Evolutionary conservation across 73 alveolate species (phyloP).

Genomic region (Paramecium octaurelia): DNA sequence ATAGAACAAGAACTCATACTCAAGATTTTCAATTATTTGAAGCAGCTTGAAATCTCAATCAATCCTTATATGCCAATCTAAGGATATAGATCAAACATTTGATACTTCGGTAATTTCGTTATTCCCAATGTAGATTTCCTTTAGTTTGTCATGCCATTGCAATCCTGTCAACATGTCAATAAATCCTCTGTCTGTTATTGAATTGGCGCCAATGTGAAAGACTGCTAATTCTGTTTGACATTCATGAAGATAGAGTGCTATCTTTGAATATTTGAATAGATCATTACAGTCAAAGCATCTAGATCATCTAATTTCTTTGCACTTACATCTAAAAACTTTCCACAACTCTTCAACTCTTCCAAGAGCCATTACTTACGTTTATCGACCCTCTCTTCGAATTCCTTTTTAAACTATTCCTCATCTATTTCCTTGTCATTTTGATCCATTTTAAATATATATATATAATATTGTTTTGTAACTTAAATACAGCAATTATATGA

Average conservation of each 20-base stretch:
- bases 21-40: slow-evolving; percentile 16
- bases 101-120: neutral
- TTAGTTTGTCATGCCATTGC: slow-evolving; percentile 38
- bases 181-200: slow-evolving; percentile 31
- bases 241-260: slow-evolving; percentile 42
- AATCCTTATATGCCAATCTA: slow-evolving; percentile 33
- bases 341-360: neutral
- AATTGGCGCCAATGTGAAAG: slow-evolving; percentile 29
- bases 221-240: neutral
- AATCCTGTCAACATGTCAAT: slow-evolving; percentile 48
- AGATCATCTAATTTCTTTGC: slow-evolving; percentile 52
- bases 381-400: slow-evolving; percentile 30
- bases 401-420: slow-evolving; percentile 30
- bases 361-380: neutral
- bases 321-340: slow-evolving; percentile 48
- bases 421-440: neutral
- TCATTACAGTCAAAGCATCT: slow-evolving; percentile 40
- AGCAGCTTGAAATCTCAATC: neutral
- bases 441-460: neutral
- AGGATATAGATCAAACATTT: neutral
- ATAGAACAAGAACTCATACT: slow-evolving; percentile 40
- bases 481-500: neutral
- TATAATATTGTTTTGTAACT: neutral
- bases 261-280: neutral
- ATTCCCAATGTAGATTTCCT: slow-evolving; percentile 36